phyloP scores from a whole-genome alignment of 2,329 filamentous ascomycete genomes.

The Dothideomycetes sp. region DNA sequence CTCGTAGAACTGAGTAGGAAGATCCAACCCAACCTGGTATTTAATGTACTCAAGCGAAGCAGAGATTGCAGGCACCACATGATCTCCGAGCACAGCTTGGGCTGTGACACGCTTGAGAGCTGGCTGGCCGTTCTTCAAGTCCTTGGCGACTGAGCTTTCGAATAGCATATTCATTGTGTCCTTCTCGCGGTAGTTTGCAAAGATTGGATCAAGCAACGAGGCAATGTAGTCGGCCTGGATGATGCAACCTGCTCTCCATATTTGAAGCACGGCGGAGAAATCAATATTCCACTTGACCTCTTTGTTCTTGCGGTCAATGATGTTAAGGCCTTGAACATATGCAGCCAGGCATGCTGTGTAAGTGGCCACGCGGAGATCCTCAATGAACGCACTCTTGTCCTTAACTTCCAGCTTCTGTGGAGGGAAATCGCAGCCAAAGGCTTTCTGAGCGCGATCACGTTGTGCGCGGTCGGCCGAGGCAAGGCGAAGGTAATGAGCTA shows the following conservation, averaged over 20 bases:
- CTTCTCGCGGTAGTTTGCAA: constrained; percentile 25
- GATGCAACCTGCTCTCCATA: constrained; percentile 64
- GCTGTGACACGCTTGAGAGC: constrained; percentile 49
- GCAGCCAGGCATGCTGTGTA: constrained; percentile 53
- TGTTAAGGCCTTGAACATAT: constrained; percentile 57
- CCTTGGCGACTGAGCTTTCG: constrained; percentile 41
- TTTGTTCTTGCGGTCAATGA: constrained; percentile 51
- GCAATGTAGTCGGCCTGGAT: constrained; percentile 59
- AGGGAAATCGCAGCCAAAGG: constrained; percentile 34
- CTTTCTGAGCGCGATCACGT: constrained; percentile 43
- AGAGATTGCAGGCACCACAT: constrained; percentile 51
- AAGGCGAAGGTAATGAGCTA: constrained; percentile 54
- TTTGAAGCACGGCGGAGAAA: constrained; percentile 44
- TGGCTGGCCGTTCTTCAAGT: constrained; percentile 44
- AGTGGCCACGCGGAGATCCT: constrained; percentile 51
- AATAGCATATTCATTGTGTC: constrained; percentile 39
- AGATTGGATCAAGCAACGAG: constrained; percentile 46
- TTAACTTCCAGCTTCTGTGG: constrained; percentile 25
- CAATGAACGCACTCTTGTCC: constrained; percentile 39
- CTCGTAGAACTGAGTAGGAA: constrained; percentile 62
- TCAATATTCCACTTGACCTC: constrained; percentile 52
- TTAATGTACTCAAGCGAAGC: constrained; percentile 60
- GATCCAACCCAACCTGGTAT: constrained; percentile 47
- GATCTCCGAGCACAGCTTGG: constrained; percentile 47
- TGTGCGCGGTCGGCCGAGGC: constrained; percentile 53